Evolutionary conservation across 257 asterid species (phyloP), one percentile per base, ranked within the genome.

Genomic region (Fraxinus anomala): DNA sequence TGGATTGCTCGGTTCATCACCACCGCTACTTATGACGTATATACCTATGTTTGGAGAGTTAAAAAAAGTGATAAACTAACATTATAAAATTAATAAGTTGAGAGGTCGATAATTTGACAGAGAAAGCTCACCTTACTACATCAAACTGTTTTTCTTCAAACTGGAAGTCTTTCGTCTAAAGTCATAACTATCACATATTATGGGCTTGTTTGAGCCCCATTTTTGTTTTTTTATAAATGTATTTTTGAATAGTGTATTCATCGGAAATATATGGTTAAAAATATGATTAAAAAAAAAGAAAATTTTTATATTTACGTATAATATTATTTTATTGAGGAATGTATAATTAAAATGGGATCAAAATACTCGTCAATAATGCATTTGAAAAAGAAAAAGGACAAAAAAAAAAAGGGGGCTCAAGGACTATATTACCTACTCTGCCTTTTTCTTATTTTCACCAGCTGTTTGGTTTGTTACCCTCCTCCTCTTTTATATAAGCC

Each of bases 71-170:
- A 3, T 1, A 6, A 54, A 54, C n/a, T 24, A 54, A 19, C 10
- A 54, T 54, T 77, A 73, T n/a, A 59, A 68, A 31, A 78, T 34
- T 14, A 30, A 9, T 79, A 42, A 73, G 86, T 72, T 76, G 76
- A 79, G 66, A 51, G 79, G 81, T 59, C 2, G 16, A 59, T 59
- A 6, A 7, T 59, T 76, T 68, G 83, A 83, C 26, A 28, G 14
- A 6, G 86, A 82, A 49, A 82, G 76, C 73, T 73, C 70, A 82
- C 83, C 86, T 74, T 44, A 16, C 77, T 40, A 31, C 47, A 26
- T 73, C 61, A 28, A 30, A 75, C 54, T 40, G 28, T 78, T 56
- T 37, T 71, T 71, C 70, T 26, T 72, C 67, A 71, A 74, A 74
- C 79, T 65, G 13, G 8, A 59, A 21, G 28, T 59, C 67, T 21